phyloP scores from a whole-genome alignment of 129 eudicot genomes.

The Helianthus tuberosus region DNA sequence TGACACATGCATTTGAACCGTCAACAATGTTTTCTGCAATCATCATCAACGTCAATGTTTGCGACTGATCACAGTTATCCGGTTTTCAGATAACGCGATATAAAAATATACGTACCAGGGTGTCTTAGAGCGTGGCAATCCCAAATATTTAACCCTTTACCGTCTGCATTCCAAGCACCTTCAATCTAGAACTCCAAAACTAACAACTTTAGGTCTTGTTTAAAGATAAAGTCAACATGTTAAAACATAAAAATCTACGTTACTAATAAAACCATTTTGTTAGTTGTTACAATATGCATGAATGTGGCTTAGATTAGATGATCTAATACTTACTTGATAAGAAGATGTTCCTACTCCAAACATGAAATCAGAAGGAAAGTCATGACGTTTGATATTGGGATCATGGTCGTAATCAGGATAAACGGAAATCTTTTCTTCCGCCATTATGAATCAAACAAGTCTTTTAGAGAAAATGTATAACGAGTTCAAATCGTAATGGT shows the following conservation, averaged over 20 bases:
- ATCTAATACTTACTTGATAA: conserved; percentile 7
- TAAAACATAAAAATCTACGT: background rate
- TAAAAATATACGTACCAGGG: conserved; percentile 21
- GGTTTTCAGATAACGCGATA: background rate
- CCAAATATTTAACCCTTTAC: conserved; percentile 36
- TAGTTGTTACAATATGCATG: background rate
- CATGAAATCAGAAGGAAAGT: conserved; percentile 27
- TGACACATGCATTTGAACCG: conserved; percentile 27
- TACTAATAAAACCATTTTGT: background rate
- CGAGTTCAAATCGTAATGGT: too few species aligned
- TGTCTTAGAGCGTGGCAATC: conserved; percentile 24
- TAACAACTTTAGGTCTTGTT: background rate
- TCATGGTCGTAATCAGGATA: background rate
- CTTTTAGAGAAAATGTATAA: background rate
- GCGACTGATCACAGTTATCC: too few species aligned
- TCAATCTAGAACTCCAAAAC: conserved; percentile 15
- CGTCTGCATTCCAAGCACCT: conserved; percentile 31
- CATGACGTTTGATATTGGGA: conserved; percentile 18
- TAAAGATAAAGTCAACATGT: background rate
- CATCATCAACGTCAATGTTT: too few species aligned
- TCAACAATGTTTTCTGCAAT: conserved; percentile 7
- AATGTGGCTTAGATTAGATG: background rate
- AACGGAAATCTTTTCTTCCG: background rate
- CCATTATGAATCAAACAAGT: background rate
- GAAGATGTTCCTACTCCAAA: conserved; percentile 38